These are phyloP conservation scores for Agaricales sp. DNA, from an alignment of 1,284 basidiomycete genomes.

Conservation along the genomic window DNA sequence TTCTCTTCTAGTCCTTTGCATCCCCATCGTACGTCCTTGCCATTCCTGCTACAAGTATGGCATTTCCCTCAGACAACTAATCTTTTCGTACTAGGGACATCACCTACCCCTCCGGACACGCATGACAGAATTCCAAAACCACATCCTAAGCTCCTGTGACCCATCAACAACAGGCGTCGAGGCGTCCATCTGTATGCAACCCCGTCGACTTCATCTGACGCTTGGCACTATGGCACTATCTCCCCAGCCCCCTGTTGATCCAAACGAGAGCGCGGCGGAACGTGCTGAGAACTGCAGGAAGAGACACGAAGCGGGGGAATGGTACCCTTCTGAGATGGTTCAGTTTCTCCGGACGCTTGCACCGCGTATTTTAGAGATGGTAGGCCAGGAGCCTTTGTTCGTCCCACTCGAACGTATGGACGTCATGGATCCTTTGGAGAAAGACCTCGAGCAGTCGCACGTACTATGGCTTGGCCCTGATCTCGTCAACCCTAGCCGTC, in stretches of 20 bases:
- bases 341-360: background rate
- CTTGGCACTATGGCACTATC: conserved; percentile 39
- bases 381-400: conserved; percentile 19
- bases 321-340: background rate
- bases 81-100: conserved; percentile 26
- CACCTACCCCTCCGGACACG: conserved; percentile 24
- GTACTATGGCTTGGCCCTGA: conserved; percentile 39
- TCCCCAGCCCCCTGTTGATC: conserved; percentile 2
- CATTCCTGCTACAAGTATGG: background rate
- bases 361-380: conserved; percentile 13
- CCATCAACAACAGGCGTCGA: conserved; percentile 36
- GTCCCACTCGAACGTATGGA: conserved; percentile 29
- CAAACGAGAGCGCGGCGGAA: background rate
- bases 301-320: background rate
- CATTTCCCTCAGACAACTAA: background rate
- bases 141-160: conserved; percentile 20
- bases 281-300: too few species aligned
- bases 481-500: background rate
- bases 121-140: conserved; percentile 25
- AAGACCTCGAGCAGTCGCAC: conserved; percentile 29
- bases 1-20: conserved; percentile 19
- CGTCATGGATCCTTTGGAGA: conserved; percentile 31
- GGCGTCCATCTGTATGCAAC: conserved; percentile 27
- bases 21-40: conserved; percentile 20
- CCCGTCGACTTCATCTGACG: conserved; percentile 39